Base-by-base conservation (phyloP, 177 flowering plant species). In the Tripterygium wilfordii region DNA sequence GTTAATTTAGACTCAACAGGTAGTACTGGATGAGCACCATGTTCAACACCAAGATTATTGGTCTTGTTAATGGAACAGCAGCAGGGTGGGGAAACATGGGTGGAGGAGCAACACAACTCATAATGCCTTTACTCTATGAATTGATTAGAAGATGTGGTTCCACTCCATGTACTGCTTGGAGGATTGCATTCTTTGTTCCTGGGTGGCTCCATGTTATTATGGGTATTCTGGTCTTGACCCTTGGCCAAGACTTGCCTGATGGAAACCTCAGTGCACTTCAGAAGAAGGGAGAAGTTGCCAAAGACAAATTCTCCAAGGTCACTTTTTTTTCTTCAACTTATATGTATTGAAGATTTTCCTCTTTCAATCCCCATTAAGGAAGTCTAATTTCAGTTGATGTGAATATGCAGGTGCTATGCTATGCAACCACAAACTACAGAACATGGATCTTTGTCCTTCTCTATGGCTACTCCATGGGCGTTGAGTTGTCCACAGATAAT, bases 1-100 rank as follows among this genome's bases (percentile, higher is more conserved):
- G n/a, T n/a, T n/a, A n/a, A n/a, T n/a, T n/a, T n/a, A n/a, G n/a
- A n/a, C n/a, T n/a, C n/a, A n/a, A n/a, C n/a, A n/a, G n/a, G n/a
- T n/a, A n/a, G n/a, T 83, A 67, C 50, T 80, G 90, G 86, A 80
- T 75, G 82, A 83, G 86, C 65, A 69, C 85, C 17, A 83, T 83
- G 90, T 80, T 79, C 43, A 69, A 63, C 30, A 31, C 76, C 13
- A 45, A 66, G 56, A 70, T 83, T 15, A 65, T 83, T 8, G 90
- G 82, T 24, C 42, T 63, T 0, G 90, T 67, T 0, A 78, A 78
- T 39, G 90, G 82, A 2, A 67, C 73, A 0, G 85, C 85, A 0
- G 88, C 78, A 0, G 88, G 88, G 9, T 81, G 88, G 88, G 88
- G 84, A 0, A 76, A 76, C 48, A 68, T 81, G 74, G 88, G 88